These are phyloP conservation scores for Acanthamoeba culbertsoni DNA, from an alignment of 208 protist species.

Conservation along the genomic window DNA sequence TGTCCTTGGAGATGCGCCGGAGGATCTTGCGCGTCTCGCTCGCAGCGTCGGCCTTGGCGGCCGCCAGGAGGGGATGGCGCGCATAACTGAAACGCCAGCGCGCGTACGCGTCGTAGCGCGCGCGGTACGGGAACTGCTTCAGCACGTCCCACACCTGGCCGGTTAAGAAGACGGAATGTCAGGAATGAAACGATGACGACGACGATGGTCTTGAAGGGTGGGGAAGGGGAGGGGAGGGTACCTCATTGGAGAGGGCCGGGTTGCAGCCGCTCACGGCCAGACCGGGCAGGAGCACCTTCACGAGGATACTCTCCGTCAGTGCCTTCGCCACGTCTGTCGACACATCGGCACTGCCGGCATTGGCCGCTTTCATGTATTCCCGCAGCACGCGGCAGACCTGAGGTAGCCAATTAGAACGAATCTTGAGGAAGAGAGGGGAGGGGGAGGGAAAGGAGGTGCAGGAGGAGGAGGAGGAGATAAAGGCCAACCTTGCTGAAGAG, in stretches of 20 bases:
- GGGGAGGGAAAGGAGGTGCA: not conserved
- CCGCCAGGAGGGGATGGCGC: not conserved
- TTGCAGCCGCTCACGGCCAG: not conserved
- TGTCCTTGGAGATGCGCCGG: slow-evolving; percentile 75
- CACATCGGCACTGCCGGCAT: not conserved
- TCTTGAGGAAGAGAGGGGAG: not conserved
- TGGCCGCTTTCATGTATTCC: not conserved
- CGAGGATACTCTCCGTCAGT: not conserved
- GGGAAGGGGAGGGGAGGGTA: not conserved
- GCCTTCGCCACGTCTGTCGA: not conserved
- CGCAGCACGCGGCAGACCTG: not conserved
- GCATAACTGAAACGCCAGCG: slow-evolving; percentile 37
- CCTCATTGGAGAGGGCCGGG: not conserved
- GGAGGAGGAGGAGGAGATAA: not conserved
- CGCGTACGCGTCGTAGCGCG: slow-evolving; percentile 56
- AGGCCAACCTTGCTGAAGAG: not conserved
- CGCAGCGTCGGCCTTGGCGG: not conserved
- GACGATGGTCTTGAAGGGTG: not conserved
- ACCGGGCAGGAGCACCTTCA: not conserved
- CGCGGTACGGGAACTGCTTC: slow-evolving; percentile 37
- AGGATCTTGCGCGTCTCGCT: slow-evolving; percentile 60
- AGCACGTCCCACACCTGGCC: slow-evolving; percentile 62
- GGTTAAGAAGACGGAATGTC: not conserved
- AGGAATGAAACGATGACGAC: not conserved
- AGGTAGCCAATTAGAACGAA: not conserved